Evolutionary conservation across 805 yeast species (phyloP).

Genomic region (Candida fluviatilis): DNA sequence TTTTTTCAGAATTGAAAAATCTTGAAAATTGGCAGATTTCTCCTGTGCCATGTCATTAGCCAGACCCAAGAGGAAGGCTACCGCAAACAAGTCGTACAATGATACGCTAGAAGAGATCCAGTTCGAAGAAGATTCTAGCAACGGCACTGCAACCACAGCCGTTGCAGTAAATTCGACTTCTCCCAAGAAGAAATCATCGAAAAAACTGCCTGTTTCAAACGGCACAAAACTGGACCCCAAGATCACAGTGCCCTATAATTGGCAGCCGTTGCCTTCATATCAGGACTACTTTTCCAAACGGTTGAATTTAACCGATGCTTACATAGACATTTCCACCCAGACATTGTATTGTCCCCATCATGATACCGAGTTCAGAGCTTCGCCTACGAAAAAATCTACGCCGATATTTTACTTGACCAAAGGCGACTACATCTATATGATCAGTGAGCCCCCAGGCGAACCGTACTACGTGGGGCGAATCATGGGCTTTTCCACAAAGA

Average conservation of each 20-base stretch:
- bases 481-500: slow-evolving; percentile 53
- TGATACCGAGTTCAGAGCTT: not conserved
- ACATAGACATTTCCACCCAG: slow-evolving; percentile 34
- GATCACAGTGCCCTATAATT: slow-evolving; percentile 38
- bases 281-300: slow-evolving; percentile 40
- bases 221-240: slow-evolving; percentile 4
- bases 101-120: slow-evolving; percentile 26
- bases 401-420: slow-evolving; percentile 36
- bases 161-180: not conserved
- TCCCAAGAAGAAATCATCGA: slow-evolving; percentile 4
- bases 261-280: slow-evolving; percentile 43
- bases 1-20: not conserved
- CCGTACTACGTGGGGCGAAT: slow-evolving; percentile 88
- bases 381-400: slow-evolving; percentile 8
- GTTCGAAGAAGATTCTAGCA: slow-evolving; percentile 15
- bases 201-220: slow-evolving; percentile 4
- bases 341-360: slow-evolving; percentile 36
- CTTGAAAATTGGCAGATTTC: not conserved
- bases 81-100: slow-evolving; percentile 31
- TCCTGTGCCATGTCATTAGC: slow-evolving; percentile 16
- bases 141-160: not conserved
- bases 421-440: slow-evolving; percentile 73
- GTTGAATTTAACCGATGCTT: slow-evolving; percentile 40
- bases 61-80: slow-evolving; percentile 35
- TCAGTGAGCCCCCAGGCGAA: slow-evolving; percentile 91